Conservation (phyloP, 164 flowering plant genomes). For the Magnolia changhungtana region DNA sequence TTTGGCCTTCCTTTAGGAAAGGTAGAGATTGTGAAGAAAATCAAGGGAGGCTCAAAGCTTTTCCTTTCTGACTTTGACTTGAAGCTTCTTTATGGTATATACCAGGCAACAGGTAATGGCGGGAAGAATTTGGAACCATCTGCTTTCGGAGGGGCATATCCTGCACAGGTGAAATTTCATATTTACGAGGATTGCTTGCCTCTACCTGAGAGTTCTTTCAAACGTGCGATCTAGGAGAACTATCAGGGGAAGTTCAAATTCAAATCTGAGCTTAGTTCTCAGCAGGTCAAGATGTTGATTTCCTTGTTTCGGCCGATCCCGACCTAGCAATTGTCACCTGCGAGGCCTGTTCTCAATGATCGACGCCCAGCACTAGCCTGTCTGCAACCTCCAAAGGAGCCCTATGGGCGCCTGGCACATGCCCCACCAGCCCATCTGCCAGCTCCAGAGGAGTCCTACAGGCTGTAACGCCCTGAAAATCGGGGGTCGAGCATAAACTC, state of each 20-base stretch:
- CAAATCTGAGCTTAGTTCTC: conserved; percentile 28
- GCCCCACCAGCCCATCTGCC: background rate
- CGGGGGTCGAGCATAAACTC: too few relatives aligned
- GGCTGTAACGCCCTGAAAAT: too few relatives aligned
- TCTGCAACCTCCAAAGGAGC: conserved; percentile 13
- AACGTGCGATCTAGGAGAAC: conserved; percentile 32
- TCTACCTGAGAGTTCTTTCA: conserved; percentile 41
- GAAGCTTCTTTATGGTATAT: conserved; percentile 21
- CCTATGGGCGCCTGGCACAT: conserved; percentile 8
- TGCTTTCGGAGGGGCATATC: conserved; percentile 17
- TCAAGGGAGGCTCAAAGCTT: conserved; percentile 14
- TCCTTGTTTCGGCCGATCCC: conserved; percentile 32
- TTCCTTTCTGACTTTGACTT: conserved; percentile 13
- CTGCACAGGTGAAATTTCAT: conserved; percentile 29
- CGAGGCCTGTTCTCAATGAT: background rate
- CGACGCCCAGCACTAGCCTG: conserved; percentile 7
- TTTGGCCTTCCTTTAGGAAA: conserved; percentile 17
- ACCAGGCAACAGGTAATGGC: conserved; percentile 8
- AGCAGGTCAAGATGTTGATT: conserved; percentile 31
- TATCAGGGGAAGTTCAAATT: conserved; percentile 27
- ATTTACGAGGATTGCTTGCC: conserved; percentile 45
- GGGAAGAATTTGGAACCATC: conserved; percentile 14
- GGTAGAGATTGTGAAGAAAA: conserved; percentile 9
- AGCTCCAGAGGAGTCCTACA: background rate
- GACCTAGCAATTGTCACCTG: conserved; percentile 4